Evolutionary conservation across 257 asterid species (phyloP).

Genomic region (Datura wrightii): DNA sequence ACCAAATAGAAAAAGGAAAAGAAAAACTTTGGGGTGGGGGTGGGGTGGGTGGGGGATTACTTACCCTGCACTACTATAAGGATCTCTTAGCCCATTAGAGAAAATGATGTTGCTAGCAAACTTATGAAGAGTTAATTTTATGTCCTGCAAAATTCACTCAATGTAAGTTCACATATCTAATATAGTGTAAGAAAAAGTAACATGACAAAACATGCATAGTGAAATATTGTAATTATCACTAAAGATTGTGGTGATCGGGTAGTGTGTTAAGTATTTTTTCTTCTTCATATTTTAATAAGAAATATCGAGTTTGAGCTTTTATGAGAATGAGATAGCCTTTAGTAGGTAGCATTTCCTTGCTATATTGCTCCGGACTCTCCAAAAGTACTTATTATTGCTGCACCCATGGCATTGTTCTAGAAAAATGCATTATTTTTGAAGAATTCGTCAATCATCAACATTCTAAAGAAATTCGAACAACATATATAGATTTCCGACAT

Average conservation of each 20-base stretch:
- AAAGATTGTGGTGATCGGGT: no score
- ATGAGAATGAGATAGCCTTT: not conserved
- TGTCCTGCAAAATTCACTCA: constrained; percentile 46
- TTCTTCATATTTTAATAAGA: no score
- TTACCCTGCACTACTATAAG: constrained; percentile 59
- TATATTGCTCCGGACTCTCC: not conserved
- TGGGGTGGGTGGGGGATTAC: not conserved
- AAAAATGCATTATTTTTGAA: not conserved
- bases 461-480: not conserved
- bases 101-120: constrained; percentile 58
- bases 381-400: not conserved
- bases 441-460: no score
- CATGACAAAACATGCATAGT: not conserved
- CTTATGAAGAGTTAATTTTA: constrained; percentile 45
- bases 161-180: not conserved
- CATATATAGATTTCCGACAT: not conserved
- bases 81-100: constrained; percentile 58
- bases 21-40: not conserved
- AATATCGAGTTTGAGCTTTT: no score
- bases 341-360: accelerated
- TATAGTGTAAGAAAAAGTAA: not conserved
- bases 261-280: no score
- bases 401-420: no score
- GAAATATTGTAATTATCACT: not conserved
- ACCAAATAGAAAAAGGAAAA: not conserved